Base-by-base conservation (phyloP, 768 basidiomycete genomes). In the Clitopilus passeckerianus region DNA sequence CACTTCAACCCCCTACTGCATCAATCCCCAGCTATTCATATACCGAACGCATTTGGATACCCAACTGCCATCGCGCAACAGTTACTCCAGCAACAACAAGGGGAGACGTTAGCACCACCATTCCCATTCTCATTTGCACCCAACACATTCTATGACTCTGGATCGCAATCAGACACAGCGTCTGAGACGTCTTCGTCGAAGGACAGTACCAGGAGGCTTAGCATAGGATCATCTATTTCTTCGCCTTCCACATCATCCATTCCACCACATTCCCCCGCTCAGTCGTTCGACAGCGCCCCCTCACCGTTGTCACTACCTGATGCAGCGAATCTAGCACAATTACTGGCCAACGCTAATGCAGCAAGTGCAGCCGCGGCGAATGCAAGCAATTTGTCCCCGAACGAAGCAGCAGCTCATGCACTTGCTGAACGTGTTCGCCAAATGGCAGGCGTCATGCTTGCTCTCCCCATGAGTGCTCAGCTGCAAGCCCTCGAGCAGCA, bases 401-500 rank as follows among this genome's bases (percentile, higher is more conserved):
- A 65, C 0, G 71, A 76, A 41, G 71, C 74, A 1, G 74, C 75
- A 1, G 72, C 74, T 6, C 46, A 50, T 20, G 79, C 80, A 59
- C 68, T 84, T 1, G 82, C 81, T 5, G 76, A 78, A 23, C 70
- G 77, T 0, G 83, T 82, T 15, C 76, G 81, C 22, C 72, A 86
- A 70, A 73, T 78, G 67, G 73, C 87, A 0, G 86, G 86, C 15
- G 78, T 89, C 7, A 76, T 81, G 76, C 70, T 82, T 43, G 81
- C 78, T 3, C 79, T 78, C 23, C 80, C 76, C 30, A 76, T 77
- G 71, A 67, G 65, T 60, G 66, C 74, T 34, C 74, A 75, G 22
- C 62, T 74, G 1, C 70, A 75, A 43, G 67, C 67, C 8, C 69
- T 67, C 18, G 66, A 61, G 24, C 64, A 62, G 34, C 66, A 59